Base-by-base conservation (phyloP, 148 eudicot genomes). In the Cornus kousa region DNA sequence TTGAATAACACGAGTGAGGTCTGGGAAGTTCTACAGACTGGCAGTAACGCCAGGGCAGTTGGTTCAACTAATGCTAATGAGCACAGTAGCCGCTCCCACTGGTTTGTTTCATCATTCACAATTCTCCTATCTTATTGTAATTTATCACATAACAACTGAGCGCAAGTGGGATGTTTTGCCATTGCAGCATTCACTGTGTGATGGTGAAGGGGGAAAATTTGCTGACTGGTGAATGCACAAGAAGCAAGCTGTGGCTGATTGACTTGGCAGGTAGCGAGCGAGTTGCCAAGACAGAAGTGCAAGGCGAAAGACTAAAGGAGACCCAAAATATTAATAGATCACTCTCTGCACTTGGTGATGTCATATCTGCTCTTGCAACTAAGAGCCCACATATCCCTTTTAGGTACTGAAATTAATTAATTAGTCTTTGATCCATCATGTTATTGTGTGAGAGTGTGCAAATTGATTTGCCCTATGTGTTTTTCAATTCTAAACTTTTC, bases 201-300 rank as follows among this genome's bases (percentile, higher is more conserved):
- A 95, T 93, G 96, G 97, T 95, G 75, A 93, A 90, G 82, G 98
- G 96, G 55, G 93, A 93, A 71, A 95, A 91, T 77, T 74, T 93
- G 80, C 74, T 95, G 76, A 91, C 82, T 67, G 98, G 98, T 32
- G 96, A 95, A 86, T 82, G 89, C 88, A 95, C 93, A 22, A 93
- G 84, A 82, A 95, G 98, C 92, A 95, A 95, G 84, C 74, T 95
- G 60, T 95, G 98, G 98, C 83, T 95, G 62, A 94, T 95, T 31
- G 98, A 95, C 79, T 76, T 95, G 72, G 98, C 98, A 66, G 98
- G 98, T 66, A 95, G 98, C 78, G 98, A 95, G 86, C 82, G 98
- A 71, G 86, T 93, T 75, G 92, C 97, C 11, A 95, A 91, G 86
- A 90, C 97, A 43, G 98, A 95, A 84, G 98, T 90, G 74, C 94